Evolutionary conservation across 2,329 filamentous ascomycete species (phyloP).

Genomic region (Colletotrichum spaethianum): DNA sequence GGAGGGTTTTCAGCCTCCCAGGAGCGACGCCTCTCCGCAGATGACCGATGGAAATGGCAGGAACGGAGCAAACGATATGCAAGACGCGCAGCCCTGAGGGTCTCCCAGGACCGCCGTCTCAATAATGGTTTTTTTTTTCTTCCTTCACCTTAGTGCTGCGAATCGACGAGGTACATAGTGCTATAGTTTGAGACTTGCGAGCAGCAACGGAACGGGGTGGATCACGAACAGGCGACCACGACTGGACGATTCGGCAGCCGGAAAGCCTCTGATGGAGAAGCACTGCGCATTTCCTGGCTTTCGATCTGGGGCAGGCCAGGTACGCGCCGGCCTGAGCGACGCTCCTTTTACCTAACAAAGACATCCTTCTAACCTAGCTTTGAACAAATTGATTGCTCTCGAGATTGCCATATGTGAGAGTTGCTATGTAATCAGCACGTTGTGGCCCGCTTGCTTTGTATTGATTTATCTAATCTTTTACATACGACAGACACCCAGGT

Average conservation of each 20-base stretch:
- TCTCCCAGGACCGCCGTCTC: neutral
- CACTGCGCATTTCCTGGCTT: slow-evolving; percentile 19
- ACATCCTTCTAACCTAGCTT: slow-evolving; percentile 22
- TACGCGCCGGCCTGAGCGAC: slow-evolving; percentile 26
- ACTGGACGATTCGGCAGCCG: slow-evolving; percentile 34
- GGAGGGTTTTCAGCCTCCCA: neutral
- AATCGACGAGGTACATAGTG: no score
- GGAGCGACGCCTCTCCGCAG: slow-evolving; percentile 17
- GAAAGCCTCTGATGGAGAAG: slow-evolving; percentile 31
- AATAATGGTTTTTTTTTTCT: neutral
- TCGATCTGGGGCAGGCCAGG: slow-evolving; percentile 32
- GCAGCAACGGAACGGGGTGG: slow-evolving; percentile 26
- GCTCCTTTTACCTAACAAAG: slow-evolving; percentile 32
- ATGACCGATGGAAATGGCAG: slow-evolving; percentile 28
- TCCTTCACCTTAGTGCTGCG: neutral
- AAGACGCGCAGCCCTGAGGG: slow-evolving; percentile 24
- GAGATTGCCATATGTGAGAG: slow-evolving; percentile 8
- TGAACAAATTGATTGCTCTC: slow-evolving; percentile 18
- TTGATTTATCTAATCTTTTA: neutral
- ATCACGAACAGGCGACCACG: slow-evolving; percentile 7
- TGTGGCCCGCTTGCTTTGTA: neutral
- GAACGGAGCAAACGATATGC: slow-evolving; percentile 21
- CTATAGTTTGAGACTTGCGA: slow-evolving; percentile 19
- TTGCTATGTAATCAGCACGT: slow-evolving; percentile 21
- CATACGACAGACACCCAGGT: neutral